Conservation (phyloP, 352 stramenopile genomes). For the Pythium guiyangense region DNA sequence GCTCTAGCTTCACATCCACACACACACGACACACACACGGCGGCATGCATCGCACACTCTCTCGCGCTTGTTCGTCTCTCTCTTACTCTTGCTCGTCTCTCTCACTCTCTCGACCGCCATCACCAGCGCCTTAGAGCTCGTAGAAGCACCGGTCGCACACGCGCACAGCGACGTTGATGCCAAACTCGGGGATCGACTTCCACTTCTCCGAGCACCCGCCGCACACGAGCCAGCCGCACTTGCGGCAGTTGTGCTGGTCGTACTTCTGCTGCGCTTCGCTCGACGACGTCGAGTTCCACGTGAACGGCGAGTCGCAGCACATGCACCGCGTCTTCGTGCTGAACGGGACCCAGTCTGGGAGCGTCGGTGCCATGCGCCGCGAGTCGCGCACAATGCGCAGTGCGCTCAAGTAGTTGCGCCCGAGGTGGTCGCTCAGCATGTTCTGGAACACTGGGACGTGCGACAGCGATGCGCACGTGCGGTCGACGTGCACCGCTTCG, state of each 20-base stretch:
- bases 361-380: slow-evolving; percentile 39
- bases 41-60: too few relatives aligned
- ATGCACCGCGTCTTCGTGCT: slow-evolving; percentile 83
- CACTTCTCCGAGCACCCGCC: slow-evolving; percentile 83
- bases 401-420: slow-evolving; percentile 74
- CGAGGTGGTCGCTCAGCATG: slow-evolving; percentile 83
- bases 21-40: neutral
- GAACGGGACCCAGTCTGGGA: slow-evolving; percentile 75
- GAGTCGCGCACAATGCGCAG: slow-evolving; percentile 76
- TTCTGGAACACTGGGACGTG: slow-evolving; percentile 83
- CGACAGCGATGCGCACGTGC: slow-evolving; percentile 61
- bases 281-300: slow-evolving; percentile 87
- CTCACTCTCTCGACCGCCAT: too few relatives aligned
- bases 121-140: too few relatives aligned
- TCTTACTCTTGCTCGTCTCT: neutral
- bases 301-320: slow-evolving; percentile 87
- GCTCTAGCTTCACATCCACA: too few relatives aligned
- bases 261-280: slow-evolving; percentile 86
- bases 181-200: slow-evolving; percentile 82
- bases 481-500: slow-evolving; percentile 76
- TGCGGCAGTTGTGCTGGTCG: slow-evolving; percentile 89
- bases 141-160: slow-evolving; percentile 87
- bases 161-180: slow-evolving; percentile 80
- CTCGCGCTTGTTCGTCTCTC: too few relatives aligned
- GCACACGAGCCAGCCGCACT: slow-evolving; percentile 75